phyloP scores from a whole-genome alignment of 2,329 filamentous ascomycete genomes.

The Ascosphaera acerosa region DNA sequence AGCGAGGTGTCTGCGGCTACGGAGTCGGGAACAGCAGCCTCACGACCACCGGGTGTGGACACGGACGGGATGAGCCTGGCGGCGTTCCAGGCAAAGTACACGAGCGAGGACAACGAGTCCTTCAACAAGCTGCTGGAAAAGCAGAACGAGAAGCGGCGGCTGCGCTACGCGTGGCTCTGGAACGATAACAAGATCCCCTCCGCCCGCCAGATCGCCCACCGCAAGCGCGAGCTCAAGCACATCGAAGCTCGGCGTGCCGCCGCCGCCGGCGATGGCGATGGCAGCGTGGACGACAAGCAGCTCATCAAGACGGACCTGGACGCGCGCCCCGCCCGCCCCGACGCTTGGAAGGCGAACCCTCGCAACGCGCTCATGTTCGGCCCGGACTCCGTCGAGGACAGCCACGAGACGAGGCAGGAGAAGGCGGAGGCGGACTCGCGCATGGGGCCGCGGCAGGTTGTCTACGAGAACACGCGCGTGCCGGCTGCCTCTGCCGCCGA shows the following conservation, averaged over 20 bases:
- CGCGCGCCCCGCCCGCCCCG: slow-evolving; percentile 49
- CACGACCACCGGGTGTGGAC: slow-evolving; percentile 25
- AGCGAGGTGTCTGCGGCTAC: slow-evolving; percentile 15
- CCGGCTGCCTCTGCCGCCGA: slow-evolving; percentile 17
- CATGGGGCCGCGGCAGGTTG: slow-evolving; percentile 50
- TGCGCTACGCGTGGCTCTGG: slow-evolving; percentile 80
- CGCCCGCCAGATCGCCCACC: slow-evolving; percentile 33
- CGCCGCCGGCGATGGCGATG: slow-evolving; percentile 33
- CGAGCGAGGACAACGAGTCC: slow-evolving; percentile 91
- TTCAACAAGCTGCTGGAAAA: slow-evolving; percentile 83
- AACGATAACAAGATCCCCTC: slow-evolving; percentile 56
- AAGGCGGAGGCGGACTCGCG: slow-evolving; percentile 43
- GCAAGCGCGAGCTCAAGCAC: slow-evolving; percentile 37
- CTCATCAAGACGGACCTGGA: slow-evolving; percentile 37
- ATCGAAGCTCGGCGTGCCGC: slow-evolving; percentile 38
- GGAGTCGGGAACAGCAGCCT: slow-evolving; percentile 7
- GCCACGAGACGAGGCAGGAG: slow-evolving; percentile 35
- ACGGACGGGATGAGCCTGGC: slow-evolving; percentile 50
- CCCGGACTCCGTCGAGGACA: slow-evolving; percentile 26
- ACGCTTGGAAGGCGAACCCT: slow-evolving; percentile 49
- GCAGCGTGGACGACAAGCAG: slow-evolving; percentile 28
- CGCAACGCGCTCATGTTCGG: slow-evolving; percentile 73
- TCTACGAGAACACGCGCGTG: slow-evolving; percentile 64
- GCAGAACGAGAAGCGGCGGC: slow-evolving; percentile 60
- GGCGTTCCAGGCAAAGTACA: slow-evolving; percentile 78